Evolutionary conservation across 2,329 filamentous ascomycete species (phyloP).

Genomic region (Cladosporium halotolerans): DNA sequence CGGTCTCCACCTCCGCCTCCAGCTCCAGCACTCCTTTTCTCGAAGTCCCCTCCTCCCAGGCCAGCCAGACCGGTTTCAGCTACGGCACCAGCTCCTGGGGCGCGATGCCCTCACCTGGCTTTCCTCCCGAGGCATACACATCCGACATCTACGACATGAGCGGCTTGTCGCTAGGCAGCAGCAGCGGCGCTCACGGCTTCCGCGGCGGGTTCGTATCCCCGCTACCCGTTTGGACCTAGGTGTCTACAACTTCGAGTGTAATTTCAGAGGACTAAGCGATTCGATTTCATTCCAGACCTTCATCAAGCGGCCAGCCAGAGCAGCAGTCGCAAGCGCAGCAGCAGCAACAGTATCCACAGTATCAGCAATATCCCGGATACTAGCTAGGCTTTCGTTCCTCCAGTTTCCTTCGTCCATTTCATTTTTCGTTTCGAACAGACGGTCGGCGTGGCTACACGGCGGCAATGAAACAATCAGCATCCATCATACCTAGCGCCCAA

Average conservation of each 20-base stretch:
- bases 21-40: constrained; percentile 35
- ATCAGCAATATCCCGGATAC: background rate
- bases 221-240: constrained; percentile 29
- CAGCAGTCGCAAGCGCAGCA: background rate
- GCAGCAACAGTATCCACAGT: constrained; percentile 6
- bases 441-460: too few species aligned
- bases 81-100: constrained; percentile 29
- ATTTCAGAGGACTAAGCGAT: constrained; percentile 20
- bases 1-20: constrained; percentile 17
- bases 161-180: constrained; percentile 11
- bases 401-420: too few species aligned
- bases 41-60: constrained; percentile 33
- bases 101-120: constrained; percentile 28
- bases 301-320: constrained; percentile 16
- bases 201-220: constrained; percentile 31
- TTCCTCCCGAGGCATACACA: constrained; percentile 28
- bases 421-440: too few species aligned
- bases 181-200: constrained; percentile 15
- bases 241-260: constrained; percentile 10
- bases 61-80: constrained; percentile 23
- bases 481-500: too few species aligned
- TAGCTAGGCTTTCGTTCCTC: background rate
- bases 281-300: constrained; percentile 19
- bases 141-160: constrained; percentile 6
- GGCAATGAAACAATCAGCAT: too few species aligned